phyloP scores from a whole-genome alignment of 441 rosid genomes.

The Pelargonium exstipulatum region DNA sequence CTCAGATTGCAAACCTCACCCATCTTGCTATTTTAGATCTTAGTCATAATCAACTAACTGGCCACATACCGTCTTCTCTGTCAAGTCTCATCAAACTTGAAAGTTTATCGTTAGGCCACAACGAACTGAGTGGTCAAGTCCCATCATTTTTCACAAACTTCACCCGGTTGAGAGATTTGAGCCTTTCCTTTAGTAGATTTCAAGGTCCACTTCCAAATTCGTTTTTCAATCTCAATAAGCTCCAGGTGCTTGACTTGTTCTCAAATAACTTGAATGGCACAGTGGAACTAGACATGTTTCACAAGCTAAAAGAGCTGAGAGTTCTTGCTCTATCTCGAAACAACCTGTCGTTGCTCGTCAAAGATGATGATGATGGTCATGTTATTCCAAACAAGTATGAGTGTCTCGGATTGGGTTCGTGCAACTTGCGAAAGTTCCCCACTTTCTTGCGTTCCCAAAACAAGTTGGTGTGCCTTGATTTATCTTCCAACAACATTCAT shows the following conservation, averaged over 20 bases:
- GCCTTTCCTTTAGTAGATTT: background rate
- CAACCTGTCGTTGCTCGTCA: background rate
- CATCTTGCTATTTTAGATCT: background rate
- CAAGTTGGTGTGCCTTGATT: fast-evolving
- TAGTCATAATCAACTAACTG: no score
- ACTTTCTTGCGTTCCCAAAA: background rate
- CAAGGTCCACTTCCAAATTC: background rate
- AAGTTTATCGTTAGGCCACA: background rate
- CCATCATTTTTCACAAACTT: background rate
- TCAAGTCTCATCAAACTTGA: no score
- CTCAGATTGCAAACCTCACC: background rate
- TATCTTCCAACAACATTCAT: conserved; percentile 2
- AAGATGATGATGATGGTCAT: background rate
- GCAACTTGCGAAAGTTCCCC: conserved; percentile 5
- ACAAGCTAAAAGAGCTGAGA: no score
- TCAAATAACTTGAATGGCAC: background rate
- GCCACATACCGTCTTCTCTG: no score
- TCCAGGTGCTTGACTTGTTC: background rate
- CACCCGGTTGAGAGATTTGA: background rate
- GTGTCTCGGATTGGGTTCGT: background rate
- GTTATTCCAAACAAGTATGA: background rate
- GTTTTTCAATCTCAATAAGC: background rate
- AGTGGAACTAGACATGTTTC: background rate
- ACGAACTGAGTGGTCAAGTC: background rate
- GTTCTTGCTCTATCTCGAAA: background rate